Conservation (phyloP, 352 stramenopile species). For the Phytophthora colocasiae region DNA sequence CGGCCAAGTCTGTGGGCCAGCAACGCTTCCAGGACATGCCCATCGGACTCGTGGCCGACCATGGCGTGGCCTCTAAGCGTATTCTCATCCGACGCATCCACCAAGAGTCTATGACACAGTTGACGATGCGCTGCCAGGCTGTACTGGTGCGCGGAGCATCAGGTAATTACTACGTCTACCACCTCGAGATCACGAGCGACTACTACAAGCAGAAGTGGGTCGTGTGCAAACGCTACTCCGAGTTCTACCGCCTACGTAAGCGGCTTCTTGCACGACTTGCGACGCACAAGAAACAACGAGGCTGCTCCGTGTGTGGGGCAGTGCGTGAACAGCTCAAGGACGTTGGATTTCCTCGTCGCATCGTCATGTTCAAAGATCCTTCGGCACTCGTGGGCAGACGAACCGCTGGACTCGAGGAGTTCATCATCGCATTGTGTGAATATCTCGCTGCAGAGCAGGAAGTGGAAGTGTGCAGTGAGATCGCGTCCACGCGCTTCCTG, state of each 20-base stretch:
- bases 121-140: slow-evolving; percentile 72
- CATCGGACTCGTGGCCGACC: slow-evolving; percentile 59
- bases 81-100: slow-evolving; percentile 77
- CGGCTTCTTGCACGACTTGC: slow-evolving; percentile 63
- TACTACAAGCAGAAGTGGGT: slow-evolving; percentile 92
- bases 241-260: slow-evolving; percentile 87
- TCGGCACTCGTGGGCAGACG: slow-evolving; percentile 63
- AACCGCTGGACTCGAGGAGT: slow-evolving; percentile 77
- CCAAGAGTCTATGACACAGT: slow-evolving; percentile 81
- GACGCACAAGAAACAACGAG: slow-evolving; percentile 61
- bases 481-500: slow-evolving; percentile 67
- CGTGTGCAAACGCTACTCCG: slow-evolving; percentile 89
- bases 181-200: slow-evolving; percentile 88
- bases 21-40: slow-evolving; percentile 65
- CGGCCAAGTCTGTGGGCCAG: slow-evolving; percentile 28
- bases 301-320: slow-evolving; percentile 57
- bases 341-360: slow-evolving; percentile 73
- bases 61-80: slow-evolving; percentile 67
- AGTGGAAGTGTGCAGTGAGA: slow-evolving; percentile 68
- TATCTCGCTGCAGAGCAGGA: slow-evolving; percentile 65
- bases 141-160: slow-evolving; percentile 80
- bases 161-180: slow-evolving; percentile 86
- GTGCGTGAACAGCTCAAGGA: slow-evolving; percentile 73
- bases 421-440: slow-evolving; percentile 77
- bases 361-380: slow-evolving; percentile 81